Conservation (phyloP, 2,329 filamentous ascomycete genomes). For the Ascochyta fabae region DNA sequence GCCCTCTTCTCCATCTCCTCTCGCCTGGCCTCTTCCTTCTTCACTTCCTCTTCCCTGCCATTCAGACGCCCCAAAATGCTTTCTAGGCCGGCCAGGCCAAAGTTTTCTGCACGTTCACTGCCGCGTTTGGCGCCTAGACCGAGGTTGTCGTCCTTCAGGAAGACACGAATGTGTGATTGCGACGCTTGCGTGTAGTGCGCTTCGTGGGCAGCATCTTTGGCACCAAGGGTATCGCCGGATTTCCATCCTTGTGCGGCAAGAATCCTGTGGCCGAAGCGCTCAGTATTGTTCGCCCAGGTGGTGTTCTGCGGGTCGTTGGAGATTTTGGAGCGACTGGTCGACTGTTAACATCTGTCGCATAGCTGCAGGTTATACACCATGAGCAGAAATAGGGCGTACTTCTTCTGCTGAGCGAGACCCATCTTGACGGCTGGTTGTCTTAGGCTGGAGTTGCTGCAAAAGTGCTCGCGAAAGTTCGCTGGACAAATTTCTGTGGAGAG, state of each 20-base stretch:
- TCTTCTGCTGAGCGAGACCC: slow-evolving; percentile 73
- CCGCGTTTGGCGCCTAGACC: slow-evolving; percentile 84
- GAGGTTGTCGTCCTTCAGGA: slow-evolving; percentile 88
- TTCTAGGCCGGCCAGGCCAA: slow-evolving; percentile 85
- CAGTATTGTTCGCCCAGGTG: slow-evolving; percentile 83
- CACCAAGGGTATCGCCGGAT: slow-evolving; percentile 82
- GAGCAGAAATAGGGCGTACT: slow-evolving; percentile 54
- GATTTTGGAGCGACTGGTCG: slow-evolving; percentile 69
- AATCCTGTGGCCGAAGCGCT: slow-evolving; percentile 87
- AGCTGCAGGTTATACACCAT: not conserved
- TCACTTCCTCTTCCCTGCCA: slow-evolving; percentile 78
- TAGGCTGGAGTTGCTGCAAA: slow-evolving; percentile 10
- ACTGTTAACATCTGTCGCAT: slow-evolving; percentile 17
- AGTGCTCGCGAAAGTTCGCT: slow-evolving; percentile 19
- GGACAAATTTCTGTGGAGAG: slow-evolving; percentile 33
- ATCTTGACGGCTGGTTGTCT: slow-evolving; percentile 52
- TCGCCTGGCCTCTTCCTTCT: slow-evolving; percentile 71
- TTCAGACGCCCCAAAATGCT: slow-evolving; percentile 88
- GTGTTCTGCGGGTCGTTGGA: slow-evolving; percentile 95
- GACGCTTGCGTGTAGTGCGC: slow-evolving; percentile 80
- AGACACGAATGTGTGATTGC: slow-evolving; percentile 82
- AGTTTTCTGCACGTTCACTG: slow-evolving; percentile 71
- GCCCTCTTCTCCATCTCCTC: slow-evolving; percentile 74
- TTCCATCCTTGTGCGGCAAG: slow-evolving; percentile 89
- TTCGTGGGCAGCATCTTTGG: slow-evolving; percentile 75